Percentiles rank a stretch among this genome's conserved stretches.
These are phyloP conservation scores for Arabidopsis suecica DNA, from an alignment of 345 rosid genomes.

Conservation along the genomic window DNA sequence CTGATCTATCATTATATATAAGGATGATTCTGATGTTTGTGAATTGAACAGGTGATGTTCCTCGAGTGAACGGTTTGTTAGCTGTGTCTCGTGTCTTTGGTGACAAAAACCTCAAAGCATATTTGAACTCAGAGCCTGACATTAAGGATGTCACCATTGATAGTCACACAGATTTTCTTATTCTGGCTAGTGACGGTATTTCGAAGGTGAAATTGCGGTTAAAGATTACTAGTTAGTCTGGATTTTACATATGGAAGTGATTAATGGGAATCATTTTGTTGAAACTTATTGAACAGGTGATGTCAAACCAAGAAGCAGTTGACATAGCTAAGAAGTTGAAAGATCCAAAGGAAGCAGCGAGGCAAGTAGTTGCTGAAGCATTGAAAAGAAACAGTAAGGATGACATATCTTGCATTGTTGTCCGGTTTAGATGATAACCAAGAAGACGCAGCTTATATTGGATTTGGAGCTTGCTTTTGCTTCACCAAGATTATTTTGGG, in stretches of 20 bases:
- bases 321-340: conserved; percentile 57
- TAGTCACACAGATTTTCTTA: conserved; percentile 49
- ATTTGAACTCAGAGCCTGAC: conserved; percentile 70
- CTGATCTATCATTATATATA: background rate
- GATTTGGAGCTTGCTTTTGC: background rate
- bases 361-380: conserved; percentile 54
- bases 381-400: conserved; percentile 62
- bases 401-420: conserved; percentile 73
- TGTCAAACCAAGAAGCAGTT: conserved; percentile 66
- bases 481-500: conserved; percentile 11
- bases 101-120: conserved; percentile 73
- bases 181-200: conserved; percentile 78
- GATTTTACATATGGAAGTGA: background rate
- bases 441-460: background rate
- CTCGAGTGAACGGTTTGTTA: conserved; percentile 77
- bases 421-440: conserved; percentile 54
- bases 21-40: conserved; percentile 11
- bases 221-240: background rate
- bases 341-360: conserved; percentile 63
- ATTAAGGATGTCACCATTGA: conserved; percentile 50
- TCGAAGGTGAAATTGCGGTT: conserved; percentile 57
- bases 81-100: conserved; percentile 85
- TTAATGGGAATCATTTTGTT: background rate
- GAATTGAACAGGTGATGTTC: conserved; percentile 66
- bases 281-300: conserved; percentile 47